Evolutionary conservation across 129 eudicot genomes (phyloP).

Genomic region (Tagetes patula): DNA sequence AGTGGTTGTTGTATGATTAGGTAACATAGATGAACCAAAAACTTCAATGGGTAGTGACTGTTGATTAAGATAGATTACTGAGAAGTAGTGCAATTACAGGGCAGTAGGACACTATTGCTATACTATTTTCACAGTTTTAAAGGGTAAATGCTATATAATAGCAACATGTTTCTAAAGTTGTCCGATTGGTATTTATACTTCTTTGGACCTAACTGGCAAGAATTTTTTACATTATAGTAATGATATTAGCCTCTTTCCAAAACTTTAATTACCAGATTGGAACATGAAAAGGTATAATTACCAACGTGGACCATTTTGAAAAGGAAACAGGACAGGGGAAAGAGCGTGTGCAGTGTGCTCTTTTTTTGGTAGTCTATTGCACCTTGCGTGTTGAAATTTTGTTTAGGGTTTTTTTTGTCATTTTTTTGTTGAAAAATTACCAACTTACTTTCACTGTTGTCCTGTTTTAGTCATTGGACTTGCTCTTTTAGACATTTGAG

Average conservation of each 20-base stretch:
- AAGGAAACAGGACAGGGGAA: neutral
- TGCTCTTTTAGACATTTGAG: neutral
- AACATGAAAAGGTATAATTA: neutral
- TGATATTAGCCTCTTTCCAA: neutral
- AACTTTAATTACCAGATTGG: neutral
- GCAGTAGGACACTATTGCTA: neutral
- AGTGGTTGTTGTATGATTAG: conserved; percentile 1
- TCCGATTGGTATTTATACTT: neutral
- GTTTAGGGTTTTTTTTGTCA: neutral
- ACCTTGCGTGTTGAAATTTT: neutral
- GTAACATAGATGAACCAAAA: conserved; percentile 5
- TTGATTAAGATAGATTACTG: conserved; percentile 1
- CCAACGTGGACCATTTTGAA: neutral
- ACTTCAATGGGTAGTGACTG: neutral
- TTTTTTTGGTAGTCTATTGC: neutral
- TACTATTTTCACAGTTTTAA: neutral
- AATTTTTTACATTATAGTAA: neutral
- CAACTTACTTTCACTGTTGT: neutral
- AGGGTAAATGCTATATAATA: neutral
- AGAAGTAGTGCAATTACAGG: neutral
- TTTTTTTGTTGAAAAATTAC: neutral
- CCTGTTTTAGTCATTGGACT: neutral
- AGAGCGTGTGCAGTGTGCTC: neutral
- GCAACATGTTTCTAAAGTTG: neutral
- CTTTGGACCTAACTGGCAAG: neutral